Percentiles rank a stretch among this genome's conserved stretches.
phyloP scores from a whole-genome alignment of 2,329 filamentous ascomycete species.

The Fusarium transvaalense region DNA sequence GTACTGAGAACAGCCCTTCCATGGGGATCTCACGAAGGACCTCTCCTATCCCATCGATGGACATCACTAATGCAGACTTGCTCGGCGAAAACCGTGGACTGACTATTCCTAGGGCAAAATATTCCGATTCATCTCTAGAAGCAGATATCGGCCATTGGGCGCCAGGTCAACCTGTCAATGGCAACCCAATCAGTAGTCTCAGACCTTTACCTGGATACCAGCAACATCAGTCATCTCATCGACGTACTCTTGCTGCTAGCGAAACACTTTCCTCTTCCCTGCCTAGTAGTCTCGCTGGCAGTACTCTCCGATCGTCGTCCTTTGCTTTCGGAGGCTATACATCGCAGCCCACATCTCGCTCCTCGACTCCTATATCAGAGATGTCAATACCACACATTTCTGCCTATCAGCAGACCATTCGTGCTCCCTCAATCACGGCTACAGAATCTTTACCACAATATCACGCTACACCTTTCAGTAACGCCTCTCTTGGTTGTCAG shows the following conservation, averaged over 20 bases:
- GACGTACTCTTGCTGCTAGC: constrained; percentile 22
- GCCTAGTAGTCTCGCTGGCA: constrained; percentile 32
- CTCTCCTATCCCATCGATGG: no score
- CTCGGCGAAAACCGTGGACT: no score
- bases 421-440: constrained; percentile 31
- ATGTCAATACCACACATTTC: constrained; percentile 1
- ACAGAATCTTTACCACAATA: constrained; percentile 41
- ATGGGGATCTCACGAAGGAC: no score
- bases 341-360: constrained; percentile 41
- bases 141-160: constrained; percentile 33
- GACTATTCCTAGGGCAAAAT: background rate
- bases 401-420: constrained; percentile 8
- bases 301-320: constrained; percentile 32
- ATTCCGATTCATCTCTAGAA: constrained; percentile 33
- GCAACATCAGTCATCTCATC: constrained; percentile 2
- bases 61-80: no score
- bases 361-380: constrained; percentile 34
- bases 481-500: constrained; percentile 24
- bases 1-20: no score
- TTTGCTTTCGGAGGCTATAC: constrained; percentile 32
- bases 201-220: constrained; percentile 3
- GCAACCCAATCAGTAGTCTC: constrained; percentile 34
- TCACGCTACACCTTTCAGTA: constrained; percentile 14
- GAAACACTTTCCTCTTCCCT: constrained; percentile 30
- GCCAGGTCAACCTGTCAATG: constrained; percentile 30